phyloP scores from a whole-genome alignment of 2,329 filamentous ascomycete genomes.

The Cordyceps farinosa region DNA sequence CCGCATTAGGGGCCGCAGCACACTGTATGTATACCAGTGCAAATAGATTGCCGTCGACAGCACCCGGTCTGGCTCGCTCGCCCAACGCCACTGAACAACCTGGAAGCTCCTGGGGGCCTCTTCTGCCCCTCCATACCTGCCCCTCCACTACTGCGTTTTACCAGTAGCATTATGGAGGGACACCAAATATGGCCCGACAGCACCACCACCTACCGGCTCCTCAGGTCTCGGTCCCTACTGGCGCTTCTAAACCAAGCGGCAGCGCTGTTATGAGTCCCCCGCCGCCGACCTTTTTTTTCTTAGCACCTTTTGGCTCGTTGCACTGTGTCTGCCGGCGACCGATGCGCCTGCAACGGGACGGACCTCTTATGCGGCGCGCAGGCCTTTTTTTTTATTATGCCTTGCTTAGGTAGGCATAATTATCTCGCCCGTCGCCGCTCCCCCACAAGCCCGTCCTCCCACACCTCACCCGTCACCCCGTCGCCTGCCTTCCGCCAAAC shows the following conservation, averaged over 20 bases:
- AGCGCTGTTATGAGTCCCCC: too few species aligned
- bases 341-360: too few species aligned
- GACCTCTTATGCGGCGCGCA: too few species aligned
- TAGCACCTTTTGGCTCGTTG: not conserved
- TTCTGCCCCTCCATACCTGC: not conserved
- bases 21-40: not conserved
- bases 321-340: too few species aligned
- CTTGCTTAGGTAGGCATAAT: not conserved
- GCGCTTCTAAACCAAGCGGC: too few species aligned
- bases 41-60: not conserved
- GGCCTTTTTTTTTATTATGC: too few species aligned
- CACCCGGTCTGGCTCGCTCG: not conserved
- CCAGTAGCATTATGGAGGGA: not conserved
- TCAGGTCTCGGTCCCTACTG: too few species aligned
- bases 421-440: not conserved
- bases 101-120: not conserved
- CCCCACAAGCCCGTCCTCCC: slow-evolving; percentile 11
- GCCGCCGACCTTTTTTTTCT: not conserved
- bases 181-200: too few species aligned
- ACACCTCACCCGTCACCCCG: slow-evolving; percentile 4
- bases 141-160: not conserved
- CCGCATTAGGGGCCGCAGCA: not conserved
- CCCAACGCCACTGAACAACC: slow-evolving; percentile 6
- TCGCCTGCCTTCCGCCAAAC: slow-evolving; percentile 4
- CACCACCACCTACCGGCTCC: too few species aligned